A percentile compares a stretch with the other conserved stretches of the same genome.
Evolutionary conservation across 2,329 filamentous ascomycete genomes (phyloP).

Genomic region (Bisporella sp.): DNA sequence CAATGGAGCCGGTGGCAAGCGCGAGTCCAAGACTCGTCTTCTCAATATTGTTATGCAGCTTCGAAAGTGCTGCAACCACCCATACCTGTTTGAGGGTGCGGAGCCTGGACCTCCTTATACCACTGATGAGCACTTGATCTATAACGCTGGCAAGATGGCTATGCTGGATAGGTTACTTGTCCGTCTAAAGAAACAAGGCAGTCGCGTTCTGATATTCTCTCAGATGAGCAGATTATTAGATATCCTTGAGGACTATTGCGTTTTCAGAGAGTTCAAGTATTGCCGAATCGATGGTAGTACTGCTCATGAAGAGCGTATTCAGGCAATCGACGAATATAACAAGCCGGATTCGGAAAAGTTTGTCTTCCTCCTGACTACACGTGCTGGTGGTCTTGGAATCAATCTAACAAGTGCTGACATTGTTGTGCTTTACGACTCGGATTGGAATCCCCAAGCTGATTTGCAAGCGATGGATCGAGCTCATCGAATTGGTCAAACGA

Average conservation of each 20-base stretch:
- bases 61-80: slow-evolving; percentile 97
- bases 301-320: slow-evolving; percentile 94
- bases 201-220: slow-evolving; percentile 96
- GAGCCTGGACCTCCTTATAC: slow-evolving; percentile 97
- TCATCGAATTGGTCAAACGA: slow-evolving; percentile 96
- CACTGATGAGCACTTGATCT: slow-evolving; percentile 90
- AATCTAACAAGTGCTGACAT: slow-evolving; percentile 94
- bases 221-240: slow-evolving; percentile 98
- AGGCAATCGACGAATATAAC: slow-evolving; percentile 98
- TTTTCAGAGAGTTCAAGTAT: slow-evolving; percentile 91
- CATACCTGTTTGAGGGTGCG: slow-evolving; percentile 94
- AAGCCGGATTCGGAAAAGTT: slow-evolving; percentile 94
- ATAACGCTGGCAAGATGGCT: slow-evolving; percentile 95
- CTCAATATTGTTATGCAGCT: slow-evolving; percentile 99
- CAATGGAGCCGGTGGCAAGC: slow-evolving; percentile 91
- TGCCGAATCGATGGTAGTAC: slow-evolving; percentile 96
- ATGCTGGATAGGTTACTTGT: slow-evolving; percentile 88
- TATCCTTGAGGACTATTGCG: slow-evolving; percentile 96
- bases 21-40: slow-evolving; percentile 93
- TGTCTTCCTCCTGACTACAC: slow-evolving; percentile 88
- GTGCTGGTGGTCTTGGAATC: slow-evolving; percentile 93
- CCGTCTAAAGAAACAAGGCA: slow-evolving; percentile 78
- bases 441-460: slow-evolving; percentile 99
- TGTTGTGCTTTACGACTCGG: slow-evolving; percentile 92
- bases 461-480: slow-evolving; percentile 98